Evolutionary conservation across 129 eudicot genomes (phyloP).

Genomic region (Daucus carota): DH1_v3.0 NC_030382.2:32997501-32998000

Average conservation of each 20-base stretch:
- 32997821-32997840: no score
- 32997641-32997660: background rate
- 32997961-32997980: no score
- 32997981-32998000: no score
- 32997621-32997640: conserved; percentile 19
- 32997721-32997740: conserved; percentile 44
- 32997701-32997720: conserved; percentile 33
- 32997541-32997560: conserved; percentile 16
- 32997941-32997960: no score
- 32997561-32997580: conserved; percentile 23
- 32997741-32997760: conserved; percentile 22
- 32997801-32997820: no score
- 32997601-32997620: conserved; percentile 30
- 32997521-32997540: conserved; percentile 9
- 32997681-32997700: conserved; percentile 13
- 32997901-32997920: no score
- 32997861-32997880: no score
- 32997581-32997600: conserved; percentile 13
- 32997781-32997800: no score
- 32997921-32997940: no score
- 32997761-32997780: no score
- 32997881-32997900: no score
- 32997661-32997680: conserved; percentile 13
- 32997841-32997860: no score
- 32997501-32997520: conserved; percentile 27